These are phyloP conservation scores for Sphagnurus paluster DNA, from an alignment of 1,284 basidiomycete genomes.

Conservation along the genomic window DNA sequence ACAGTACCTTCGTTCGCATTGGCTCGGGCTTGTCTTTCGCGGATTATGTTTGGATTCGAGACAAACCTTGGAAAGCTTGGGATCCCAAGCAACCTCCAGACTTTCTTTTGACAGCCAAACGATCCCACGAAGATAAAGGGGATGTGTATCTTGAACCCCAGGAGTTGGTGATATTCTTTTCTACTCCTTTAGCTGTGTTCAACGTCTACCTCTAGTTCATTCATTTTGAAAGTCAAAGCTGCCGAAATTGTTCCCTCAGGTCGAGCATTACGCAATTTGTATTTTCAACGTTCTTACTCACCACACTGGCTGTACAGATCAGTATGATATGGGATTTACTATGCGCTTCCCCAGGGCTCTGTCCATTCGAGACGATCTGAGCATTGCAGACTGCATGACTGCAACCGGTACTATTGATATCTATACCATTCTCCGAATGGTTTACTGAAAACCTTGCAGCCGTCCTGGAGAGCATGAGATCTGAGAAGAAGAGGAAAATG, in stretches of 20 bases:
- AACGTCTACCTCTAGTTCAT: slow-evolving; percentile 56
- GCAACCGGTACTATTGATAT: slow-evolving; percentile 58
- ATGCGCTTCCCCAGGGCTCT: slow-evolving; percentile 90
- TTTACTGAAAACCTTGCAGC: slow-evolving; percentile 23
- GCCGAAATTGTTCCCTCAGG: slow-evolving; percentile 82
- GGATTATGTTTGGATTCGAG: slow-evolving; percentile 82
- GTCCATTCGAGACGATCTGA: slow-evolving; percentile 73
- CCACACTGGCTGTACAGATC: slow-evolving; percentile 44
- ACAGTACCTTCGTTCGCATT: slow-evolving; percentile 80
- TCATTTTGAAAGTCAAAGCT: slow-evolving; percentile 88
- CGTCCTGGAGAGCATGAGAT: slow-evolving; percentile 54
- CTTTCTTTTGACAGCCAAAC: slow-evolving; percentile 60
- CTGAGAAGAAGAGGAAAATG: slow-evolving; percentile 72
- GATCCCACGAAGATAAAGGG: slow-evolving; percentile 71
- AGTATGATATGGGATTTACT: slow-evolving; percentile 73
- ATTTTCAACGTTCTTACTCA: background rate
- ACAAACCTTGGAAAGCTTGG: slow-evolving; percentile 75
- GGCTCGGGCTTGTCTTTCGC: slow-evolving; percentile 84
- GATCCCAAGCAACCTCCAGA: slow-evolving; percentile 63
- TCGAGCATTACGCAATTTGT: slow-evolving; percentile 26
- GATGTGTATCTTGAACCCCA: slow-evolving; percentile 80
- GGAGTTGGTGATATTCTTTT: slow-evolving; percentile 49
- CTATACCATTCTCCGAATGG: background rate
- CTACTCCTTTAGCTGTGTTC: background rate
- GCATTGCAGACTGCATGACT: slow-evolving; percentile 66